Conservation (phyloP, 805 yeast genomes). For the Kluyveromyces starmeri region DNA sequence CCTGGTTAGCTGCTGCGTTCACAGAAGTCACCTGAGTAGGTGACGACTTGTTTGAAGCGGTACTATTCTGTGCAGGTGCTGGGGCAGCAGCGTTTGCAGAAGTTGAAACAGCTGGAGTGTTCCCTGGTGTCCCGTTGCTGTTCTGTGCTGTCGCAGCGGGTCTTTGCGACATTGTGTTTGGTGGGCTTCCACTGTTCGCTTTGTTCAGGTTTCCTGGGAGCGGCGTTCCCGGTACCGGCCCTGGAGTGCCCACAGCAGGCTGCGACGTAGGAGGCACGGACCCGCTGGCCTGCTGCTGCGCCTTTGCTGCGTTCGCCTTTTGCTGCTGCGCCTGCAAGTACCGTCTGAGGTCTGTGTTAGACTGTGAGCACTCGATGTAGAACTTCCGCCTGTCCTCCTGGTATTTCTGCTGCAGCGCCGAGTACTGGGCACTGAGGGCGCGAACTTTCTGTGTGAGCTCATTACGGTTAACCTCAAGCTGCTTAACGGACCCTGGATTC, state of each 20-base stretch:
- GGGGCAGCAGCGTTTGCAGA: conserved; percentile 3
- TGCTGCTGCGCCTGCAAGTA: conserved; percentile 24
- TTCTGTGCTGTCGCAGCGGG: not conserved
- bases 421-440: conserved; percentile 20
- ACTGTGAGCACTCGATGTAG: conserved; percentile 29
- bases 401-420: conserved; percentile 21
- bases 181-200: conserved; percentile 1
- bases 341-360: conserved; percentile 26
- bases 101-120: not conserved
- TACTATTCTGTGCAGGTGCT: conserved; percentile 19
- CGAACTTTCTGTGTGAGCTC: conserved; percentile 22
- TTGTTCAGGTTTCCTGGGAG: not conserved
- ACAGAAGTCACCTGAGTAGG: conserved; percentile 37
- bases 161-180: conserved; percentile 7
- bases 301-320: conserved; percentile 8
- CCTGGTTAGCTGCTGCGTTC: conserved; percentile 40
- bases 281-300: not conserved
- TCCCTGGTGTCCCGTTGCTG: not conserved
- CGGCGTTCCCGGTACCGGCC: conserved; percentile 5
- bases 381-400: conserved; percentile 25
- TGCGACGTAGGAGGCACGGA: not conserved
- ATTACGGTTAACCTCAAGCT: conserved; percentile 20
- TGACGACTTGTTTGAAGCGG: conserved; percentile 17
- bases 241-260: conserved; percentile 1
- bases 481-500: conserved; percentile 18